phyloP scores from a whole-genome alignment of 192 early-diverging fungal genomes.

The Allomyces macrogynus region DNA sequence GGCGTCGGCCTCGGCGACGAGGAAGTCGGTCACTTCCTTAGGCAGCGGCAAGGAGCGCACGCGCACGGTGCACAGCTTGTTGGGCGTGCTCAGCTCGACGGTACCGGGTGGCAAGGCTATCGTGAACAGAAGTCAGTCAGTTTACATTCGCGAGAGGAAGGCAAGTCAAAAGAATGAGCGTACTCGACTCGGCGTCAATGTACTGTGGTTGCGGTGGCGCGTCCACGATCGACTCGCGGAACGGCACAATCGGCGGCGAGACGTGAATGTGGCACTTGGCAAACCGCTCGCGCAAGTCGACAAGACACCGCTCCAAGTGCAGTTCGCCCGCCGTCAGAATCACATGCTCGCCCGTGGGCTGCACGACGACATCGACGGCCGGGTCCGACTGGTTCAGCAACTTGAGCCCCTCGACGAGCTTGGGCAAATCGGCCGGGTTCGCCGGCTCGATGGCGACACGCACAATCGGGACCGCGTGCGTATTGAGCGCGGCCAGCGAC shows the following conservation, averaged over 20 bases:
- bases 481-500: slow-evolving; percentile 47
- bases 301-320: slow-evolving; percentile 87
- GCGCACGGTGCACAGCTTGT: slow-evolving; percentile 33
- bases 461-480: slow-evolving; percentile 64
- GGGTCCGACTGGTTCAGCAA: slow-evolving; percentile 90
- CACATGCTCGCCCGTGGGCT: slow-evolving; percentile 92
- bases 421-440: slow-evolving; percentile 72
- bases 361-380: slow-evolving; percentile 70
- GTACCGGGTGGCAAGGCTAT: slow-evolving; percentile 33
- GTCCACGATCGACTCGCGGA: slow-evolving; percentile 71
- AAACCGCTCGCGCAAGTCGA: slow-evolving; percentile 82
- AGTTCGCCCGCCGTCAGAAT: slow-evolving; percentile 92
- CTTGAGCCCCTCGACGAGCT: slow-evolving; percentile 66
- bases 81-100: slow-evolving; percentile 31
- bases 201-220: slow-evolving; percentile 8
- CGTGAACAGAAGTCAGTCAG: not conserved
- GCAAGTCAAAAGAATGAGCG: not conserved
- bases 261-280: slow-evolving; percentile 85
- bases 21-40: slow-evolving; percentile 1
- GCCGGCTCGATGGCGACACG: slow-evolving; percentile 86
- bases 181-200: not conserved
- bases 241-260: slow-evolving; percentile 89
- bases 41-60: slow-evolving; percentile 55
- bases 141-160: not conserved
- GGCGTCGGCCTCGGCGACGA: not conserved